Evolutionary conservation across 2,329 filamentous ascomycete genomes (phyloP).

Genomic region (Paraphoma chrysanthemicola): DNA sequence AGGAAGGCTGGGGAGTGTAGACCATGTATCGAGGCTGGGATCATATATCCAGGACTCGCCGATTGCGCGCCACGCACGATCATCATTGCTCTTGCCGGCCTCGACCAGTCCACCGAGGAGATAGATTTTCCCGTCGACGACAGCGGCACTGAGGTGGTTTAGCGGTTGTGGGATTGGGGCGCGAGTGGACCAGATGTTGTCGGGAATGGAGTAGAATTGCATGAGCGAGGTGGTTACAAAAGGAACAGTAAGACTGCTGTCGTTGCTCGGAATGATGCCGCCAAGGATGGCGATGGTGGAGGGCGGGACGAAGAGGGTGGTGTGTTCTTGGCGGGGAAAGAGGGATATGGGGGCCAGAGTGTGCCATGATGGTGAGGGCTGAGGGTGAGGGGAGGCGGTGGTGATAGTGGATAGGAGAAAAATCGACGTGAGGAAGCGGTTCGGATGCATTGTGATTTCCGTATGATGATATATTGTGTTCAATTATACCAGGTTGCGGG

Average conservation of each 20-base stretch:
- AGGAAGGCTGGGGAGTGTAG: slow-evolving; percentile 5
- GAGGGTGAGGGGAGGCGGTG: not conserved
- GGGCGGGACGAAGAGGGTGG: slow-evolving; percentile 25
- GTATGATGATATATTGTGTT: no score
- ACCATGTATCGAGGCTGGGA: slow-evolving; percentile 17
- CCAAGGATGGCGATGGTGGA: slow-evolving; percentile 29
- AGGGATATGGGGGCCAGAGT: slow-evolving; percentile 23
- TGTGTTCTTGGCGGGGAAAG: slow-evolving; percentile 32
- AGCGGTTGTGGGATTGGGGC: slow-evolving; percentile 23
- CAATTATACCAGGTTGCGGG: no score
- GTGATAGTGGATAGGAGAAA: not conserved
- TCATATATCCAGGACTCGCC: slow-evolving; percentile 24
- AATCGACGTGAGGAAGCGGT: no score
- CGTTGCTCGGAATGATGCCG: slow-evolving; percentile 22
- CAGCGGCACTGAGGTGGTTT: slow-evolving; percentile 35
- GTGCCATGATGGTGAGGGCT: slow-evolving; percentile 11
- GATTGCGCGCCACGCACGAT: slow-evolving; percentile 14
- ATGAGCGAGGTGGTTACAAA: slow-evolving; percentile 22
- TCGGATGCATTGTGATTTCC: no score
- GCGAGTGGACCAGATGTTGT: slow-evolving; percentile 24
- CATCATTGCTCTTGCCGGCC: not conserved
- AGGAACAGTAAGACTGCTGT: not conserved
- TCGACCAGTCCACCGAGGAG: slow-evolving; percentile 30
- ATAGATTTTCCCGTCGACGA: slow-evolving; percentile 28
- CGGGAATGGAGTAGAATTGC: slow-evolving; percentile 25